Conservation (phyloP, 1,284 basidiomycete species). For the Fistulinella cinereoalba region DNA sequence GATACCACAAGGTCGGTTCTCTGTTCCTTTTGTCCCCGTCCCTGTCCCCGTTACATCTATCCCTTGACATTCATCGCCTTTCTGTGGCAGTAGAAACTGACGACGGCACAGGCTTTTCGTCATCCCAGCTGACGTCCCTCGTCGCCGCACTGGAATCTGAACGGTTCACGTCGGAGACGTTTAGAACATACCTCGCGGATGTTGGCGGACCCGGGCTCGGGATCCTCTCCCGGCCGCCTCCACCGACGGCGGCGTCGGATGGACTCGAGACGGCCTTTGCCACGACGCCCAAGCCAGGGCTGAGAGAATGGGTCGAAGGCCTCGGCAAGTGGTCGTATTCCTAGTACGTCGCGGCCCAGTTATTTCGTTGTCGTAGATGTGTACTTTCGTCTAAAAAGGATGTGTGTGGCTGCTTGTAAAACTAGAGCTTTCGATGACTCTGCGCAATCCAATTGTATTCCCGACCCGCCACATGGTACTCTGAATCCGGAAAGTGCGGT, state of each 20-base stretch:
- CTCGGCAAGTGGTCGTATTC: conserved; percentile 67
- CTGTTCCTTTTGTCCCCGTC: not conserved
- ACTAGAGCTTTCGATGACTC: no score
- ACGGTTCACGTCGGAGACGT: conserved; percentile 52
- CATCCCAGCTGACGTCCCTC: conserved; percentile 55
- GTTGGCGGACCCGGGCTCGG: conserved; percentile 94
- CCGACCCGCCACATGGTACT: no score
- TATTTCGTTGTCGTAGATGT: conserved; percentile 3
- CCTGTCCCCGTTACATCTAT: not conserved
- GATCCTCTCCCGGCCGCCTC: conserved; percentile 45
- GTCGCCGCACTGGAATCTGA: conserved; percentile 49
- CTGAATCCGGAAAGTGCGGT: no score
- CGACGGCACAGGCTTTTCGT: conserved; percentile 51
- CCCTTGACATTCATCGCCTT: no score
- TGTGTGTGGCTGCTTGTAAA: not conserved
- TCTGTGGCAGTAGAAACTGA: no score
- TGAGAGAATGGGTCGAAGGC: conserved; percentile 56
- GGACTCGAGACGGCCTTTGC: conserved; percentile 51
- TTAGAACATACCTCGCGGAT: conserved; percentile 85
- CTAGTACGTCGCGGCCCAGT: conserved; percentile 26
- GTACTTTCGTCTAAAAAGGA: conserved; percentile 5
- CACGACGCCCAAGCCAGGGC: conserved; percentile 40
- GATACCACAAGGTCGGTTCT: conserved; percentile 77
- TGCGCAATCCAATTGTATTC: no score
- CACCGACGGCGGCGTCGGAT: conserved; percentile 15